phyloP scores from a whole-genome alignment of 768 basidiomycete species.

The Mycena rosella region DNA sequence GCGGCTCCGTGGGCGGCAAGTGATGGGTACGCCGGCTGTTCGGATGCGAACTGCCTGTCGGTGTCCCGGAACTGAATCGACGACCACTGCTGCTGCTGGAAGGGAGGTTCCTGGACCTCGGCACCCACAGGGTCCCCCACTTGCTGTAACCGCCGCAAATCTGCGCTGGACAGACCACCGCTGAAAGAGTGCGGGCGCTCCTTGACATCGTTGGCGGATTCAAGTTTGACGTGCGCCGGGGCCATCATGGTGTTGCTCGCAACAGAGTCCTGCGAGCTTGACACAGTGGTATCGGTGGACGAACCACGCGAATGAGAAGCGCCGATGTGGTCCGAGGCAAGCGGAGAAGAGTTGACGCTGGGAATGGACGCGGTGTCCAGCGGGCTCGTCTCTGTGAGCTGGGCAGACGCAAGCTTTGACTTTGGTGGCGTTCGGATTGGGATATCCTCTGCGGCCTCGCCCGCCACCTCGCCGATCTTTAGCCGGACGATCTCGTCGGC shows the following conservation, averaged over 20 bases:
- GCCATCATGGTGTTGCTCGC: constrained; percentile 70
- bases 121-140: constrained; percentile 57
- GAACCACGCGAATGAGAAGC: constrained; percentile 86
- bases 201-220: constrained; percentile 67
- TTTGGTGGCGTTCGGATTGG: constrained; percentile 78
- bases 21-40: constrained; percentile 76
- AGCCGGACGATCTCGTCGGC: constrained; percentile 80
- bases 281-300: constrained; percentile 78
- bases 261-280: constrained; percentile 69
- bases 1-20: constrained; percentile 60
- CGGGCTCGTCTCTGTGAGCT: constrained; percentile 75
- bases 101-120: constrained; percentile 42
- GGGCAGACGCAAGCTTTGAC: constrained; percentile 67
- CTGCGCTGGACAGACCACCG: constrained; percentile 79
- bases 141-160: constrained; percentile 82
- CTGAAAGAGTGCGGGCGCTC: constrained; percentile 88
- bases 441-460: constrained; percentile 65
- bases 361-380: constrained; percentile 79
- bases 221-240: constrained; percentile 66
- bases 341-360: constrained; percentile 81
- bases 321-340: constrained; percentile 71
- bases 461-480: constrained; percentile 69
- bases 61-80: constrained; percentile 64
- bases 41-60: constrained; percentile 53
- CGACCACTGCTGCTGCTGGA: constrained; percentile 64